Conservation (phyloP, 768 basidiomycete genomes). For the Macrocybe gigantea region DNA sequence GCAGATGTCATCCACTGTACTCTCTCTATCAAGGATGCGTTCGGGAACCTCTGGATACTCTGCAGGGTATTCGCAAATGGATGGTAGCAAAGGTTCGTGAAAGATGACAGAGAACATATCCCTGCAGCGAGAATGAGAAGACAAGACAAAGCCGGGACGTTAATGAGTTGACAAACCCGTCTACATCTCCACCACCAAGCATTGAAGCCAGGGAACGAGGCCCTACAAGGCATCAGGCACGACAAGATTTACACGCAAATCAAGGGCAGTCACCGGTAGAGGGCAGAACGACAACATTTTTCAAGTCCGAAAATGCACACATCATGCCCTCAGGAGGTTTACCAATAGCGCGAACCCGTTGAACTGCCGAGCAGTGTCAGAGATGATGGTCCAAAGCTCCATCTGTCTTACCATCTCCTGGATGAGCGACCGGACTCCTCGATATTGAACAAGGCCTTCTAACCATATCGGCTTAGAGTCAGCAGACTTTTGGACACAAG, state of each 20-base stretch:
- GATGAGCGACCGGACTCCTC: conserved; percentile 69
- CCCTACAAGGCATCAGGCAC: conserved; percentile 27
- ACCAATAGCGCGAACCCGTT: conserved; percentile 67
- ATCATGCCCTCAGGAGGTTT: conserved; percentile 50
- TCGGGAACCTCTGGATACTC: conserved; percentile 37
- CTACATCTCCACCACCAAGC: conserved; percentile 74
- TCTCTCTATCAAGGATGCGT: conserved; percentile 37
- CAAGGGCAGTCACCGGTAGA: conserved; percentile 39
- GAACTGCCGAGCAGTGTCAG: conserved; percentile 34
- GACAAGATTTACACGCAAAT: neutral
- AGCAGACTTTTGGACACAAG: conserved; percentile 49
- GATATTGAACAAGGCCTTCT: conserved; percentile 59
- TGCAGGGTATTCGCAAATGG: conserved; percentile 43
- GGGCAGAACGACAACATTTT: conserved; percentile 70
- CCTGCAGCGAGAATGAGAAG: conserved; percentile 25
- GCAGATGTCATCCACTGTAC: conserved; percentile 65
- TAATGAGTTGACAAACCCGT: conserved; percentile 44
- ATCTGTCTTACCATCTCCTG: conserved; percentile 55
- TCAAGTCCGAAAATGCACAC: conserved; percentile 55
- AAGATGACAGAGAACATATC: conserved; percentile 63
- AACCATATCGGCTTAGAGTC: conserved; percentile 49
- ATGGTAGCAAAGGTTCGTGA: conserved; percentile 49
- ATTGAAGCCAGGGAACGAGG: conserved; percentile 59
- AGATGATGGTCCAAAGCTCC: neutral
- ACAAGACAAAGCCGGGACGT: neutral